phyloP scores from a whole-genome alignment of 208 protist species.

The Blastocrithidia nonstop region DNA sequence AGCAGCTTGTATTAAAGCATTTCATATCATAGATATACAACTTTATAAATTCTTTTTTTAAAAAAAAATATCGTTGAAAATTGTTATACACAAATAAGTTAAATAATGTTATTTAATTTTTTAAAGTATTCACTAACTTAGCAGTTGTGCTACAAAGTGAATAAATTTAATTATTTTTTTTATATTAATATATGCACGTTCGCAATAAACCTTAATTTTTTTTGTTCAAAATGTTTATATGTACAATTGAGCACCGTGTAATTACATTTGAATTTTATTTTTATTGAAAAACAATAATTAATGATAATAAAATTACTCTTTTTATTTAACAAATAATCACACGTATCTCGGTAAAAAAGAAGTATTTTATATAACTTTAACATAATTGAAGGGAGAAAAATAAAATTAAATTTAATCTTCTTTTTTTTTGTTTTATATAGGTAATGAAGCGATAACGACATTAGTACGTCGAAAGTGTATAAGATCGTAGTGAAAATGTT shows the following conservation, averaged over 20 bases:
- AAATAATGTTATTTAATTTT: too few species aligned
- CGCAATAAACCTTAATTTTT: neutral
- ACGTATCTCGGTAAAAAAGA: neutral
- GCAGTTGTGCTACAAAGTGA: neutral
- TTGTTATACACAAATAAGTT: neutral
- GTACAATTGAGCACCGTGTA: too few species aligned
- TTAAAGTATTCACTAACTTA: too few species aligned
- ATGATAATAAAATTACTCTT: too few species aligned
- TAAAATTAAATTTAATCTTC: neutral
- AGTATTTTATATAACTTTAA: neutral
- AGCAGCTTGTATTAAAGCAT: conserved; percentile 34
- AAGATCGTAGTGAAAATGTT: conserved; percentile 32
- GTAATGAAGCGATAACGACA: conserved; percentile 48
- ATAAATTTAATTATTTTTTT: conserved; percentile 1
- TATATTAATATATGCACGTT: conserved; percentile 2
- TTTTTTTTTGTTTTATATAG: neutral
- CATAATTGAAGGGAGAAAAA: neutral
- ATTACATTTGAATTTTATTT: too few species aligned
- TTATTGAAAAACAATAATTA: too few species aligned
- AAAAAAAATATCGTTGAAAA: neutral
- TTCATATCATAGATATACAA: neutral
- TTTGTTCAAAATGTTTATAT: neutral
- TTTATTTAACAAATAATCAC: too few species aligned
- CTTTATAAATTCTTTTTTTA: neutral
- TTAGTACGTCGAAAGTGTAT: conserved; percentile 45